Evolutionary conservation across 2,329 filamentous ascomycete genomes (phyloP).

Genomic region (Dactylellina sp.): DNA sequence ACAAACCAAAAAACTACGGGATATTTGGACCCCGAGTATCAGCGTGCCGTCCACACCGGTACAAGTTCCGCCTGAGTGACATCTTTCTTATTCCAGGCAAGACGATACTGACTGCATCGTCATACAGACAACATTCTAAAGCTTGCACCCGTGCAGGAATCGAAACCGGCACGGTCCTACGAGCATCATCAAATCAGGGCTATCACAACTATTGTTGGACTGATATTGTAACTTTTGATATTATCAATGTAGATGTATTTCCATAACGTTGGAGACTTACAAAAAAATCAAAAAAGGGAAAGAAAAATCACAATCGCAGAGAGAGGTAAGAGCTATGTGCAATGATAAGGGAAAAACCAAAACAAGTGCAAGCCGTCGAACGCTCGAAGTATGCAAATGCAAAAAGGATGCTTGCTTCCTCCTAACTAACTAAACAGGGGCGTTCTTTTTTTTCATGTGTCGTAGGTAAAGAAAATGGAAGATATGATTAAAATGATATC

Average conservation of each 20-base stretch:
- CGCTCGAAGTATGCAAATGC: slow-evolving; percentile 15
- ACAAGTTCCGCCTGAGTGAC: too few relatives aligned
- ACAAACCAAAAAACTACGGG: too few relatives aligned
- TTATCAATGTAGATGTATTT: neutral
- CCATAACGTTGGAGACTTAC: neutral
- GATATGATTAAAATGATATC: slow-evolving; percentile 40
- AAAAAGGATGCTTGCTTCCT: neutral
- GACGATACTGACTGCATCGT: too few relatives aligned
- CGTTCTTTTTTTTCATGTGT: neutral
- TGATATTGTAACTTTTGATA: neutral
- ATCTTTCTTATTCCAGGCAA: too few relatives aligned
- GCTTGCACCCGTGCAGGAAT: too few relatives aligned
- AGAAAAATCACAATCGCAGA: neutral
- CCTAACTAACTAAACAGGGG: too few relatives aligned
- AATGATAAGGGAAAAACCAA: neutral
- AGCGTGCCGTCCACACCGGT: too few relatives aligned
- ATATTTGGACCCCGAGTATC: too few relatives aligned
- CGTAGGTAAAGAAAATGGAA: neutral
- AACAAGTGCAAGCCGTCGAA: slow-evolving; percentile 8
- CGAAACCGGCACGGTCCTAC: too few relatives aligned
- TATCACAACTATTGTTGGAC: neutral
- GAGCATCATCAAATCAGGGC: too few relatives aligned
- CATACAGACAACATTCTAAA: too few relatives aligned
- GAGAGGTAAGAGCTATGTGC: neutral
- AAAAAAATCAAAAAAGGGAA: neutral